These are phyloP conservation scores for Sporothrix pseudoabietina DNA, from an alignment of 2,329 filamentous ascomycete species.

Conservation along the genomic window DNA sequence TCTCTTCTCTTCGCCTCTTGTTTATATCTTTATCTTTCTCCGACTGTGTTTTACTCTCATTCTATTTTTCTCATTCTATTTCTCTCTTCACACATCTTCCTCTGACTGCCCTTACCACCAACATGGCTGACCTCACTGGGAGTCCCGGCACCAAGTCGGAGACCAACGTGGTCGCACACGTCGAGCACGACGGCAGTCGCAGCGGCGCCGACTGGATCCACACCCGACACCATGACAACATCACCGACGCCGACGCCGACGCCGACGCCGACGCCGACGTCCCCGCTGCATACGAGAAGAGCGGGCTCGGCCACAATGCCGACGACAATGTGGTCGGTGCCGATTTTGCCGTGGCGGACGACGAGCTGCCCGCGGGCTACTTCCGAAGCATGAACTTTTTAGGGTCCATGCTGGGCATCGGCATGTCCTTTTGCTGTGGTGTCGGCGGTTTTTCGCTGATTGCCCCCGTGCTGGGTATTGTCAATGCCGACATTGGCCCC, in stretches of 20 bases:
- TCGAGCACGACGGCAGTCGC: not conserved
- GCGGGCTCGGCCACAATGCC: not conserved
- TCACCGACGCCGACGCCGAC: not conserved
- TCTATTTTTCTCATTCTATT: not conserved
- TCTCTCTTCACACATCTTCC: not conserved
- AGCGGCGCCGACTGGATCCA: not conserved
- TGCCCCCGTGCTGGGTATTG: conserved; percentile 33
- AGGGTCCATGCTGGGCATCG: conserved; percentile 32
- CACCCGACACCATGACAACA: not conserved
- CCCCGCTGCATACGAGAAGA: not conserved
- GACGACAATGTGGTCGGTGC: conserved; percentile 27
- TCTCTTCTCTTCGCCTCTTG: not conserved
- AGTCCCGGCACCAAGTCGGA: conserved; percentile 6
- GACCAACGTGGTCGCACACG: not conserved
- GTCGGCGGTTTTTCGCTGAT: conserved; percentile 39
- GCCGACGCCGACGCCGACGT: not conserved
- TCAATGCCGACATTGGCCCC: conserved; percentile 32
- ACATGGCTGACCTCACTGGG: not conserved
- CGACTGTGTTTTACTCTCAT: not conserved
- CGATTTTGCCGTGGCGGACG: conserved; percentile 25
- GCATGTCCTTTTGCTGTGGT: conserved; percentile 37
- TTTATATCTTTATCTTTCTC: not conserved
- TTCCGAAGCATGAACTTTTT: conserved; percentile 27
- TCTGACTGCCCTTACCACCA: not conserved
- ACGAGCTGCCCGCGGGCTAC: conserved; percentile 30